Conservation (phyloP, 805 yeast genomes). For the Trichomonascus vanleenenianus region DNA sequence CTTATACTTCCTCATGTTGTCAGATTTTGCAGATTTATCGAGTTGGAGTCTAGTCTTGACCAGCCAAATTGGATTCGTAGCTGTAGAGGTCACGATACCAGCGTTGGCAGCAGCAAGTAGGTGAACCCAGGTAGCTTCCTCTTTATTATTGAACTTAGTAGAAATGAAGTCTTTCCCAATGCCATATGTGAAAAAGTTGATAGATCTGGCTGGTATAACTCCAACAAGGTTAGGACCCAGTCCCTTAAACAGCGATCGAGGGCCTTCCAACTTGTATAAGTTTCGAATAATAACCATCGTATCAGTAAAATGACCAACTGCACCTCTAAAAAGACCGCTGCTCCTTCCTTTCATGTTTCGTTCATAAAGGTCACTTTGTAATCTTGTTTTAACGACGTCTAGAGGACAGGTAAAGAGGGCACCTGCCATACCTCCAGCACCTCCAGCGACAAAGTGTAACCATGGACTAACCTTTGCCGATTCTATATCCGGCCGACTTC, state of each 20-base stretch:
- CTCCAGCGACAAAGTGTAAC: conserved; percentile 40
- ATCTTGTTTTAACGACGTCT: conserved; percentile 91
- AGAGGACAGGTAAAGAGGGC: conserved; percentile 91
- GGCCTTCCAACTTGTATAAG: conserved; percentile 72
- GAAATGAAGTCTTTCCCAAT: conserved; percentile 75
- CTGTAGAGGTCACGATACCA: conserved; percentile 90
- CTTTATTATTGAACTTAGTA: conserved; percentile 55
- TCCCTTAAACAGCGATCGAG: conserved; percentile 83
- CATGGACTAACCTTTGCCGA: conserved; percentile 37
- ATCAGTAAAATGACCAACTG: conserved; percentile 68
- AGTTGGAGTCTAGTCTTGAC: conserved; percentile 90
- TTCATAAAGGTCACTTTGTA: conserved; percentile 77
- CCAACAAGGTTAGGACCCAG: conserved; percentile 96
- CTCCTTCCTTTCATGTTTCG: neutral
- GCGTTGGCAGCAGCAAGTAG: conserved; percentile 81
- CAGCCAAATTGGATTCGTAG: conserved; percentile 97
- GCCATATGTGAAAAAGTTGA: conserved; percentile 95
- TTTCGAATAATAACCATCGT: conserved; percentile 64
- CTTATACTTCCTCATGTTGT: conserved; percentile 47
- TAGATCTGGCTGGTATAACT: conserved; percentile 95
- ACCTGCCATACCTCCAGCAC: conserved; percentile 95
- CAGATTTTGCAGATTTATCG: conserved; percentile 51
- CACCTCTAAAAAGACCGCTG: conserved; percentile 33
- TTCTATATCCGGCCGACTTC: conserved; percentile 13
- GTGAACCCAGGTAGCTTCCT: conserved; percentile 81